phyloP scores from a whole-genome alignment of 495 filamentous ascomycete species.

The Aspergillus funiculosus region DNA sequence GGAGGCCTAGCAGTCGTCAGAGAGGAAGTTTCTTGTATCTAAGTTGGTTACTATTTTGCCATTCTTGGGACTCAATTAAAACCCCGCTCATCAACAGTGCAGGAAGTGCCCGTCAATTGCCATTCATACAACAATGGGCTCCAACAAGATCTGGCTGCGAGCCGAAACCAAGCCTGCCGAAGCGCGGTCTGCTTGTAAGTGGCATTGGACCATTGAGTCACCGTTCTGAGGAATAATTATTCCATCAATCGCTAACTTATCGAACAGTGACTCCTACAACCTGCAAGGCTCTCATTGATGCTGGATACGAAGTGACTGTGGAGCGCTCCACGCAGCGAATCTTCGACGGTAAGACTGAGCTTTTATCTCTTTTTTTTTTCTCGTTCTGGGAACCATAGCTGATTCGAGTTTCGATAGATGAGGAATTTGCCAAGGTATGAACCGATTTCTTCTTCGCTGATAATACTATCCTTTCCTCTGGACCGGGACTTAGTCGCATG shows the following conservation, averaged over 20 bases:
- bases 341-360: slow-evolving; percentile 58
- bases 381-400: neutral
- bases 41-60: slow-evolving; percentile 2
- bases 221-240: slow-evolving; percentile 3
- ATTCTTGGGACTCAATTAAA: slow-evolving; percentile 11
- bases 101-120: slow-evolving; percentile 6
- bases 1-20: slow-evolving; percentile 8
- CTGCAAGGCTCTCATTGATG: slow-evolving; percentile 69
- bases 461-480: neutral
- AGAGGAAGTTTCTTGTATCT: slow-evolving; percentile 1
- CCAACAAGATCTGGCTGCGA: slow-evolving; percentile 45
- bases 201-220: slow-evolving; percentile 7
- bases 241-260: slow-evolving; percentile 12
- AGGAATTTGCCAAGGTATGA: slow-evolving; percentile 50
- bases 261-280: slow-evolving; percentile 58
- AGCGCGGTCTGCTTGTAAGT: slow-evolving; percentile 44
- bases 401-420: slow-evolving; percentile 24
- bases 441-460: neutral
- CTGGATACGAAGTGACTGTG: slow-evolving; percentile 78
- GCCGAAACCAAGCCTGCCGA: slow-evolving; percentile 47
- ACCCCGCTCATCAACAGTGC: neutral
- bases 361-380: neutral
- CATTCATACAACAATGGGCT: slow-evolving; percentile 29
- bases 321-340: slow-evolving; percentile 78
- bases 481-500: no score